These are phyloP conservation scores for Pulveroboletus sp. DNA, from an alignment of 768 basidiomycete species.

Conservation along the genomic window DNA sequence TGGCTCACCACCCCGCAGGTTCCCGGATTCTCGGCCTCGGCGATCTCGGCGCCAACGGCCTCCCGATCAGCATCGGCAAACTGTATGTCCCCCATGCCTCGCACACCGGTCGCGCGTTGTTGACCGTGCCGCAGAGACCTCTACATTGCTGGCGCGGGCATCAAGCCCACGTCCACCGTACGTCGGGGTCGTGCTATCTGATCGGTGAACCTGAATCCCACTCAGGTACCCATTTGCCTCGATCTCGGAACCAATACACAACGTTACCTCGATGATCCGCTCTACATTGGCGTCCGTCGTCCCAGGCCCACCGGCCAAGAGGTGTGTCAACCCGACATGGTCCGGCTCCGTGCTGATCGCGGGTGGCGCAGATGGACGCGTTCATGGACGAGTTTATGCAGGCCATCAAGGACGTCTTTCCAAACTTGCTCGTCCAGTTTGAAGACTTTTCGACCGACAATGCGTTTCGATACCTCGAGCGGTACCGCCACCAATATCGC, in stretches of 20 bases:
- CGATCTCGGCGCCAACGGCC: slow-evolving; percentile 39
- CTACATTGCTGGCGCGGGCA: slow-evolving; percentile 71
- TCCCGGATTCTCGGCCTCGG: slow-evolving; percentile 74
- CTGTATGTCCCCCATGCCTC: slow-evolving; percentile 37
- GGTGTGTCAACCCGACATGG: slow-evolving; percentile 30
- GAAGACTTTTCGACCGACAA: slow-evolving; percentile 79
- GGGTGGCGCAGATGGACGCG: slow-evolving; percentile 49
- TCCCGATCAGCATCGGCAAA: slow-evolving; percentile 70
- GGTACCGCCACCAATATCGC: slow-evolving; percentile 54
- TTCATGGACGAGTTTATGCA: slow-evolving; percentile 80
- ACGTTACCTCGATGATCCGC: slow-evolving; percentile 62
- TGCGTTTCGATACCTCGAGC: slow-evolving; percentile 70
- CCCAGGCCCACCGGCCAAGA: slow-evolving; percentile 46
- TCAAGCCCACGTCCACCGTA: slow-evolving; percentile 47
- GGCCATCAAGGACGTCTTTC: slow-evolving; percentile 63
- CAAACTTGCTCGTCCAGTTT: slow-evolving; percentile 68
- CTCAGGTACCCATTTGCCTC: slow-evolving; percentile 59
- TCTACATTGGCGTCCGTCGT: slow-evolving; percentile 70
- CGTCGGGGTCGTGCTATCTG: slow-evolving; percentile 1
- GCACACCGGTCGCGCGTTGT: no score
- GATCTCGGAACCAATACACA: slow-evolving; percentile 79
- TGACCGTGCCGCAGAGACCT: slow-evolving; percentile 49
- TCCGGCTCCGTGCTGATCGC: neutral
- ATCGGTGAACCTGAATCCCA: neutral
- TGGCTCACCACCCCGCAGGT: slow-evolving; percentile 33